A percentile compares a stretch with the other conserved stretches of the same genome.
Conservation (phyloP, 768 basidiomycete genomes). For the Butyriboletus loyo region DNA sequence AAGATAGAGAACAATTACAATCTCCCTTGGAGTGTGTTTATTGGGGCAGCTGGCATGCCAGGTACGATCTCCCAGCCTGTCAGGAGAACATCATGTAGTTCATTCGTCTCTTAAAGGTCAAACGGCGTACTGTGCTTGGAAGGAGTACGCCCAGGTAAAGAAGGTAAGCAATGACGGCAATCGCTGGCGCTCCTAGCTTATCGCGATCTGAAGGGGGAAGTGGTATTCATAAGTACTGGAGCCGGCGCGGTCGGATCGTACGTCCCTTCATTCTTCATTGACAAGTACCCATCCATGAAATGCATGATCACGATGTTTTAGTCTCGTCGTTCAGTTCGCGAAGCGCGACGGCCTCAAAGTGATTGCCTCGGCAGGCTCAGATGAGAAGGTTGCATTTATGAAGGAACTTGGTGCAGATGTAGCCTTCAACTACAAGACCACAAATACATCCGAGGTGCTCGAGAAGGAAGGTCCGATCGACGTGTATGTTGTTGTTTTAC, state of each 20-base stretch:
- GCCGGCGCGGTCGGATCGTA: conserved; percentile 57
- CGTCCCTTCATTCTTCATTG: conserved; percentile 16
- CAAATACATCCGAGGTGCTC: conserved; percentile 49
- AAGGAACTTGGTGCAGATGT: conserved; percentile 60
- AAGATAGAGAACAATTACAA: conserved; percentile 27
- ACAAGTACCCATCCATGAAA: conserved; percentile 5
- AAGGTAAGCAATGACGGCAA: conserved; percentile 17
- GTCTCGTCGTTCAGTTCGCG: conserved; percentile 48
- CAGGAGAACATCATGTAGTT: not conserved
- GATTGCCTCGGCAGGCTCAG: conserved; percentile 67
- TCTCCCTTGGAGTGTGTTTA: conserved; percentile 30
- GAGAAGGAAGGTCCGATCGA: conserved; percentile 55
- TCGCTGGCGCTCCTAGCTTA: not conserved
- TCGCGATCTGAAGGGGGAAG: conserved; percentile 38
- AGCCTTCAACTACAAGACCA: conserved; percentile 72
- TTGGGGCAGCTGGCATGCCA: conserved; percentile 34
- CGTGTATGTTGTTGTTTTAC: conserved; percentile 32
- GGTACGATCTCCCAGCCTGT: conserved; percentile 9
- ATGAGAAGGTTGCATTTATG: conserved; percentile 67
- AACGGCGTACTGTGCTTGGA: conserved; percentile 18
- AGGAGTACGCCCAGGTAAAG: conserved; percentile 17
- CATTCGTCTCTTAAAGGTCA: conserved; percentile 19
- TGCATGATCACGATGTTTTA: conserved; percentile 7
- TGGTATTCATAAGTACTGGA: conserved; percentile 45
- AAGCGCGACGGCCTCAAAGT: conserved; percentile 56